Conservation (phyloP, 2,329 filamentous ascomycete genomes). For the Xylaria sp. region DNA sequence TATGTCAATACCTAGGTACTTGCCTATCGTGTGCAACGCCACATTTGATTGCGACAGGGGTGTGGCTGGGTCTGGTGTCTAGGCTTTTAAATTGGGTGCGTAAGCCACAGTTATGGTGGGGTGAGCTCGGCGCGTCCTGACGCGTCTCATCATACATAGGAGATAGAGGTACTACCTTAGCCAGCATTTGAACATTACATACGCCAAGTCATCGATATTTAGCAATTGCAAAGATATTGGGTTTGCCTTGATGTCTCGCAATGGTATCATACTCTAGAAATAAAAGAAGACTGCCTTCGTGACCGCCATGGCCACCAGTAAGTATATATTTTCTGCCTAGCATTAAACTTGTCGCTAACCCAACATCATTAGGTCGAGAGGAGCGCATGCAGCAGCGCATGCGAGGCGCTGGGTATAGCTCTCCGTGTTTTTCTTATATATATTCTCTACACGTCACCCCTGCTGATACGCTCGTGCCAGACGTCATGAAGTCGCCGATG, state of each 20-base stretch:
- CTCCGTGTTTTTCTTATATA: neutral
- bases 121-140: slow-evolving; percentile 30
- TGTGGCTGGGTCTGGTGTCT: neutral
- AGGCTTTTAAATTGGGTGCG: neutral
- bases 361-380: slow-evolving; percentile 60
- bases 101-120: slow-evolving; percentile 34
- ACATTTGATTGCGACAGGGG: neutral
- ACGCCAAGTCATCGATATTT: slow-evolving; percentile 8
- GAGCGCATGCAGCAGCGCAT: slow-evolving; percentile 73
- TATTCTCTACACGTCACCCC: neutral
- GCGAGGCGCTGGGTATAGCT: slow-evolving; percentile 70
- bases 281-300: neutral
- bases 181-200: neutral
- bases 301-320: slow-evolving; percentile 52
- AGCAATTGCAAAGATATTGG: neutral
- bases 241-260: neutral
- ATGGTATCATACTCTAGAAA: slow-evolving; percentile 16
- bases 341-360: slow-evolving; percentile 29
- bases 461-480: slow-evolving; percentile 49
- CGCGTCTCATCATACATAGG: slow-evolving; percentile 24
- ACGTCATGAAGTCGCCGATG: slow-evolving; percentile 68
- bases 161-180: neutral
- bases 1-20: no score
- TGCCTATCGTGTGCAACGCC: neutral
- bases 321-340: slow-evolving; percentile 21